Conservation (phyloP, 768 basidiomycete genomes). For the Panus rudis region DNA sequence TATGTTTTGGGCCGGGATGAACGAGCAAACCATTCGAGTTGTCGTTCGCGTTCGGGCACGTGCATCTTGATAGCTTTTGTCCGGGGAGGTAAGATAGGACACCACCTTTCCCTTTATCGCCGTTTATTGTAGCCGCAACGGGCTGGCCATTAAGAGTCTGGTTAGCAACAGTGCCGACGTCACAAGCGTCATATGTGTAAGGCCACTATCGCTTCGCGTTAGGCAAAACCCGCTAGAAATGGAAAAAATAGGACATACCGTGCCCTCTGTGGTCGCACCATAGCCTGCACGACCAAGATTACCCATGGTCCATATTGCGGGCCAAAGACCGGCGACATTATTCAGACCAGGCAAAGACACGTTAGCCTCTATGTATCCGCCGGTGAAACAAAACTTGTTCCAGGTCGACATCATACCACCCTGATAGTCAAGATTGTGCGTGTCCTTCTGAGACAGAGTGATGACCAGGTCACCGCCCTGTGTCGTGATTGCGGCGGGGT, state of each 20-base stretch:
- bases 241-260: constrained; percentile 37
- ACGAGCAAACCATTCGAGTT: background rate
- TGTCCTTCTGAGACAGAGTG: constrained; percentile 58
- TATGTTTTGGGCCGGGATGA: constrained; percentile 80
- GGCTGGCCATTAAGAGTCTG: constrained; percentile 71
- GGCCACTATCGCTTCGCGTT: constrained; percentile 49
- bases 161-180: constrained; percentile 87
- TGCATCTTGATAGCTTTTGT: constrained; percentile 82
- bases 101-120: constrained; percentile 45
- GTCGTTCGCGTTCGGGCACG: constrained; percentile 66
- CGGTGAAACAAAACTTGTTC: constrained; percentile 96
- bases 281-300: constrained; percentile 86
- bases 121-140: constrained; percentile 47
- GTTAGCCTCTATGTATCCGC: constrained; percentile 67
- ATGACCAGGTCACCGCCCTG: constrained; percentile 67
- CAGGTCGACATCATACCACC: constrained; percentile 59
- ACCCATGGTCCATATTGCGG: constrained; percentile 76
- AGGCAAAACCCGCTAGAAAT: constrained; percentile 1
- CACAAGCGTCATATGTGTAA: constrained; percentile 79
- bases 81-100: constrained; percentile 81
- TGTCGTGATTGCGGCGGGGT: constrained; percentile 73
- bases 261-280: constrained; percentile 79
- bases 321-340: constrained; percentile 65
- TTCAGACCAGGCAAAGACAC: constrained; percentile 64
- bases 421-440: constrained; percentile 66